phyloP scores from a whole-genome alignment of 2,329 filamentous ascomycete genomes.

The Diatrype stigma region DNA sequence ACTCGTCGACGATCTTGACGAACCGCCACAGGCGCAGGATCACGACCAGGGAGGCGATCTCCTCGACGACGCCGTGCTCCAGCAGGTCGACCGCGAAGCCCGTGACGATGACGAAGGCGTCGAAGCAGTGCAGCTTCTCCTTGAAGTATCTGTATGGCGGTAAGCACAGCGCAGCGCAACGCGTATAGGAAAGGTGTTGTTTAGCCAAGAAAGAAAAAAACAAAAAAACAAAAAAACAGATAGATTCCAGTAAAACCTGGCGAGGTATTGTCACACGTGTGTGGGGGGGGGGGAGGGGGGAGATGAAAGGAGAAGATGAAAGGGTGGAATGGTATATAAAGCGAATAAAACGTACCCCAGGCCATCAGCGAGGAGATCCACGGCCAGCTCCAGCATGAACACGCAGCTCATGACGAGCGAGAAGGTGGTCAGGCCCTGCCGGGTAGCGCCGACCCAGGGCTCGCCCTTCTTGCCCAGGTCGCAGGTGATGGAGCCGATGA shows the following conservation, averaged over 20 bases:
- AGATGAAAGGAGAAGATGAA: too few species aligned
- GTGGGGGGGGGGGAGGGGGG: too few species aligned
- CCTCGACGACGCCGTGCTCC: slow-evolving; percentile 55
- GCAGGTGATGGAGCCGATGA: slow-evolving; percentile 45
- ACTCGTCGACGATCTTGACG: slow-evolving; percentile 67
- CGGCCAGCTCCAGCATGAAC: slow-evolving; percentile 60
- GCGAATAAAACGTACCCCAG: slow-evolving; percentile 39
- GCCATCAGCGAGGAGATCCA: slow-evolving; percentile 60
- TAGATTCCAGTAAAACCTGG: too few species aligned
- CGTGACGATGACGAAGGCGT: slow-evolving; percentile 57
- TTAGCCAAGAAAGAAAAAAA: too few species aligned
- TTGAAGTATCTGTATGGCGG: slow-evolving; percentile 48
- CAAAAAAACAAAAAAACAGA: too few species aligned
- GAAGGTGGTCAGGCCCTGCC: slow-evolving; percentile 41
- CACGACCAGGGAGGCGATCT: slow-evolving; percentile 63
- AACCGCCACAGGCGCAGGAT: slow-evolving; percentile 64
- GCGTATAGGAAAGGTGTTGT: too few species aligned
- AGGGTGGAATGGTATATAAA: background rate
- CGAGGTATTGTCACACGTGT: too few species aligned
- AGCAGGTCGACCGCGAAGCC: slow-evolving; percentile 60
- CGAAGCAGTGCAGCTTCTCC: slow-evolving; percentile 59
- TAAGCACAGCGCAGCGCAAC: too few species aligned
- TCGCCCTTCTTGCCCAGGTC: slow-evolving; percentile 37
- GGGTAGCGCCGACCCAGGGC: slow-evolving; percentile 36
- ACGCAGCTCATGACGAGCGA: slow-evolving; percentile 59